Evolutionary conservation across 1,139 yeast genomes (phyloP).

Genomic region (Ogataea hybrid): DNA sequence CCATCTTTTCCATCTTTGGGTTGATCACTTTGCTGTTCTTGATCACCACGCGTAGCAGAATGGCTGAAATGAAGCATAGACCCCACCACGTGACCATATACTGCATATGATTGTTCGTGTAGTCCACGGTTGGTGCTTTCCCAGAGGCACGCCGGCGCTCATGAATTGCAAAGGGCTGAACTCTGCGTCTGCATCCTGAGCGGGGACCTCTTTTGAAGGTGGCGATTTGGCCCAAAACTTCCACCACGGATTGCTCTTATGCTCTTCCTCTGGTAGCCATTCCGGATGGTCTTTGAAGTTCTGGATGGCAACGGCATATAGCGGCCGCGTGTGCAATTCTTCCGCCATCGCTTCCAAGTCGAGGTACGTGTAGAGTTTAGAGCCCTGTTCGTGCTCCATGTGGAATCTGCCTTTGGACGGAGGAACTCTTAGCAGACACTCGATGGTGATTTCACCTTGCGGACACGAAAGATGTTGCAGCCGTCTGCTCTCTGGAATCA

Average conservation of each 20-base stretch:
- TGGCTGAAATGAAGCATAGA: slow-evolving; percentile 65
- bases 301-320: slow-evolving; percentile 74
- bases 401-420: slow-evolving; percentile 72
- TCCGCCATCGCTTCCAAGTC: slow-evolving; percentile 82
- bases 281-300: slow-evolving; percentile 63
- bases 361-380: slow-evolving; percentile 49
- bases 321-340: slow-evolving; percentile 63
- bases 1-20: slow-evolving; percentile 43
- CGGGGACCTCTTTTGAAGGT: background rate
- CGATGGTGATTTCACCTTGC: slow-evolving; percentile 67
- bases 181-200: slow-evolving; percentile 30
- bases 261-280: slow-evolving; percentile 33
- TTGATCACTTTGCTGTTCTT: slow-evolving; percentile 44
- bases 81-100: slow-evolving; percentile 96
- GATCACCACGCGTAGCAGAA: slow-evolving; percentile 58
- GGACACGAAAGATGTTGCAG: slow-evolving; percentile 70
- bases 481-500: slow-evolving; percentile 62
- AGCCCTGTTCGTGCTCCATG: slow-evolving; percentile 66
- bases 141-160: slow-evolving; percentile 87
- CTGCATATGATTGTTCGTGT: slow-evolving; percentile 88
- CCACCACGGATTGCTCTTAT: slow-evolving; percentile 31
- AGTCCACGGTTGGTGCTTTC: slow-evolving; percentile 72
- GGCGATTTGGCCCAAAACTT: slow-evolving; percentile 31
- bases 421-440: slow-evolving; percentile 70
- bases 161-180: slow-evolving; percentile 47